These are phyloP conservation scores for Fusarium siculi DNA, from an alignment of 2,329 filamentous ascomycete species.

Conservation along the genomic window DNA sequence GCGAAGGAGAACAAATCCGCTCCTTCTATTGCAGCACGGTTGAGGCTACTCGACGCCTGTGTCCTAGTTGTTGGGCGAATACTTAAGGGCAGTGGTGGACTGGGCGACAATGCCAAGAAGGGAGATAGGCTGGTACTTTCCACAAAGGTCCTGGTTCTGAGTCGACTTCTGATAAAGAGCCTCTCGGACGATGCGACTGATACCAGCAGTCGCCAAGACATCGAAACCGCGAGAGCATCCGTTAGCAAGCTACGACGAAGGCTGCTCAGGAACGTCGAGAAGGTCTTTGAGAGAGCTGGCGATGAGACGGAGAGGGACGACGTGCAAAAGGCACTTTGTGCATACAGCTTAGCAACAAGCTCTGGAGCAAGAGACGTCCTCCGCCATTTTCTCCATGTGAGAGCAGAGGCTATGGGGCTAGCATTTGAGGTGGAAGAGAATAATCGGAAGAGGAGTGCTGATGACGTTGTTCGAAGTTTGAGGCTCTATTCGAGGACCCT, in stretches of 20 bases:
- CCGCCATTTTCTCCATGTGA: constrained; percentile 78
- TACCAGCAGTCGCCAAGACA: constrained; percentile 47
- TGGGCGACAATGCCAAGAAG: constrained; percentile 47
- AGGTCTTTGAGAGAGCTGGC: constrained; percentile 72
- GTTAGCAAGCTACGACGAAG: constrained; percentile 70
- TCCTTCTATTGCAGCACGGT: constrained; percentile 53
- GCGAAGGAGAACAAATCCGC: constrained; percentile 42
- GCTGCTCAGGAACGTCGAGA: constrained; percentile 75
- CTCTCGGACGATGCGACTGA: constrained; percentile 64
- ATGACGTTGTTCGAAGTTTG: constrained; percentile 71
- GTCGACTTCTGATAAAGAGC: constrained; percentile 78
- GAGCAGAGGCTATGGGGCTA: constrained; percentile 73
- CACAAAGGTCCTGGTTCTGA: constrained; percentile 80
- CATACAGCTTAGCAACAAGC: constrained; percentile 83
- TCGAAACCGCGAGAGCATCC: constrained; percentile 73
- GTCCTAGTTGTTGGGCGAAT: constrained; percentile 60
- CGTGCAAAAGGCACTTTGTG: constrained; percentile 79
- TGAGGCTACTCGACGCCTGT: constrained; percentile 64
- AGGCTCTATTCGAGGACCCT: constrained; percentile 81
- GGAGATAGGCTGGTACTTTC: constrained; percentile 66
- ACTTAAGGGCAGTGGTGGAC: constrained; percentile 54
- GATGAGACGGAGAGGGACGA: constrained; percentile 58
- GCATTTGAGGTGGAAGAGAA: constrained; percentile 66
- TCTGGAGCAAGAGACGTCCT: constrained; percentile 83
- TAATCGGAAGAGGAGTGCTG: constrained; percentile 51